Evolutionary conservation across 2,329 filamentous ascomycete species (phyloP).

Genomic region (Ceratocystis huliohia): DNA sequence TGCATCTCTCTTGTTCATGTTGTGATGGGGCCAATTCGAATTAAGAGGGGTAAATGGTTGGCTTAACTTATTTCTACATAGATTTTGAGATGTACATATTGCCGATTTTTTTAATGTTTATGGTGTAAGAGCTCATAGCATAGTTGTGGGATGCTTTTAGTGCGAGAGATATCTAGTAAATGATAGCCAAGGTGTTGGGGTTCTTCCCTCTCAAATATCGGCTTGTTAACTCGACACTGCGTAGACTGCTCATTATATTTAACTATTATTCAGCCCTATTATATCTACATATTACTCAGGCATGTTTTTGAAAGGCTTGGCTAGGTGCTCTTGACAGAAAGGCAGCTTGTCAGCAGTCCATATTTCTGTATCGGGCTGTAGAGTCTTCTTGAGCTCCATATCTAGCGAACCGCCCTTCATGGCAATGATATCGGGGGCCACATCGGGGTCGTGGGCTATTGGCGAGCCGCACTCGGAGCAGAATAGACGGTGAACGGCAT

Average conservation of each 20-base stretch:
- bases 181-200: no score
- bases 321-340: constrained; percentile 54
- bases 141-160: no score
- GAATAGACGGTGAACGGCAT: constrained; percentile 54
- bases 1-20: background rate
- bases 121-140: no score
- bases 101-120: no score
- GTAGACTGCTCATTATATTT: background rate
- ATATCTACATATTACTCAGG: constrained; percentile 35
- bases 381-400: constrained; percentile 50
- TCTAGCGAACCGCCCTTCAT: constrained; percentile 55
- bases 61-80: background rate
- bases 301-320: constrained; percentile 52
- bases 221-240: no score
- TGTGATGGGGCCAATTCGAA: background rate
- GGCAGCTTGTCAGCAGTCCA: constrained; percentile 57
- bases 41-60: no score
- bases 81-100: constrained; percentile 7
- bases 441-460: constrained; percentile 57
- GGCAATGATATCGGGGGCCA: constrained; percentile 57
- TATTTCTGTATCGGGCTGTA: constrained; percentile 59
- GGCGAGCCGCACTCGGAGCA: constrained; percentile 57
- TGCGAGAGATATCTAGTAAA: no score
- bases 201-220: no score
- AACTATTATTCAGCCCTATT: background rate